phyloP scores from a whole-genome alignment of 208 protist species.

The Trichomonas gallinae region DNA sequence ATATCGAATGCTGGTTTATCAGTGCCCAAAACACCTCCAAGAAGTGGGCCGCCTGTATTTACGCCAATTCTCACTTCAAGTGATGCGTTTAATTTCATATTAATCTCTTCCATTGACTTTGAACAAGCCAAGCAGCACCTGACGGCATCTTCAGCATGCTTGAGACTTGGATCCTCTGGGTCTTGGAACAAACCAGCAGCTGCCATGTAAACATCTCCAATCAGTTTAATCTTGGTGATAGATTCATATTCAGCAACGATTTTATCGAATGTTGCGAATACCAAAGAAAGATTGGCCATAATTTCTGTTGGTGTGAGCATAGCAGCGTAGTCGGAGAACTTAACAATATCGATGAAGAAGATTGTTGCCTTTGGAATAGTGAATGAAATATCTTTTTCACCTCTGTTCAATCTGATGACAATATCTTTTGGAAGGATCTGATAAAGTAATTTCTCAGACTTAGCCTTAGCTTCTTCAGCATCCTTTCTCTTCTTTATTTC shows the following conservation, averaged over 20 bases:
- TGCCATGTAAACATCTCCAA: no score
- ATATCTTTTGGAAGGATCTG: not conserved
- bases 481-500: not conserved
- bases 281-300: not conserved
- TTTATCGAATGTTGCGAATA: not conserved
- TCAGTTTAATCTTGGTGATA: no score
- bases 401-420: no score
- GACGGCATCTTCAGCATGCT: not conserved
- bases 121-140: not conserved
- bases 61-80: not conserved
- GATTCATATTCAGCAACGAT: not conserved
- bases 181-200: not conserved
- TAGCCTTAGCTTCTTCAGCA: not conserved
- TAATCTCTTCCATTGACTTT: not conserved
- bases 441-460: not conserved
- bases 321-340: not conserved
- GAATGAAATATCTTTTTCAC: conserved; percentile 17
- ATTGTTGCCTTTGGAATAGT: not conserved
- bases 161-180: not conserved
- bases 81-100: not conserved
- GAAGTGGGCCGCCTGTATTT: not conserved
- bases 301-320: not conserved
- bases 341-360: not conserved
- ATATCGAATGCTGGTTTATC: no score
- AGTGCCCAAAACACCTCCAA: not conserved